Evolutionary conservation across 352 stramenopile species (phyloP).

Genomic region (Phytophthora uliginosa): DNA sequence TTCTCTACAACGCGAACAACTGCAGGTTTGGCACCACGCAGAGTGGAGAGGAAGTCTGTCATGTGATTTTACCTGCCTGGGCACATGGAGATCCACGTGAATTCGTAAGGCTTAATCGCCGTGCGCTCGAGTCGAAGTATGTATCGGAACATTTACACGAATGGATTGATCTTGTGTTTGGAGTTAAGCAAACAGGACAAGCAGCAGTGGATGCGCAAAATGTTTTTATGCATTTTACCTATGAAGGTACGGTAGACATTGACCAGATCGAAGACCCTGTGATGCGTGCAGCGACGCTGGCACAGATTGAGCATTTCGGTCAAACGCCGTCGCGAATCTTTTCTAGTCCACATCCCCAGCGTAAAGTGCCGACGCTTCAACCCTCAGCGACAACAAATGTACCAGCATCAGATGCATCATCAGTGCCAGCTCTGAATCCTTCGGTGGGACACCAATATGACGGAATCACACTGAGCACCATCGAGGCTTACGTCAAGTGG

Average conservation of each 20-base stretch:
- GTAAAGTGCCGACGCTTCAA: slow-evolving; percentile 59
- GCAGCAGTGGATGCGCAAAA: slow-evolving; percentile 95
- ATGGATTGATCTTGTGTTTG: slow-evolving; percentile 99
- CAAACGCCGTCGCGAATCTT: slow-evolving; percentile 90
- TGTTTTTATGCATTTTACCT: slow-evolving; percentile 91
- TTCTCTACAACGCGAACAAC: slow-evolving; percentile 81
- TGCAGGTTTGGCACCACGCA: slow-evolving; percentile 81
- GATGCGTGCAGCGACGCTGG: slow-evolving; percentile 92
- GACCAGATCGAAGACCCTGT: slow-evolving; percentile 89
- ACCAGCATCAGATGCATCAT: neutral
- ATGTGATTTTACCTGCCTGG: slow-evolving; percentile 96
- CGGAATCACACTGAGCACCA: slow-evolving; percentile 62
- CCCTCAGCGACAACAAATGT: neutral
- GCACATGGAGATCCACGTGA: slow-evolving; percentile 92
- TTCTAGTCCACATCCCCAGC: slow-evolving; percentile 66
- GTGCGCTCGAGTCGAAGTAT: slow-evolving; percentile 96
- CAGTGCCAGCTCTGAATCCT: slow-evolving; percentile 13
- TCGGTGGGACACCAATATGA: slow-evolving; percentile 58
- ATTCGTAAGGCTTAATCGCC: slow-evolving; percentile 97
- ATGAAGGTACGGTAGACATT: slow-evolving; percentile 86
- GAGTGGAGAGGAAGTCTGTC: slow-evolving; percentile 89
- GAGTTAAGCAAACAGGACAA: slow-evolving; percentile 95
- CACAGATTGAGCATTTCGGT: slow-evolving; percentile 94
- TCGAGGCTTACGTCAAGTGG: slow-evolving; percentile 85
- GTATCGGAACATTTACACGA: slow-evolving; percentile 97